A percentile compares a stretch with the other conserved stretches of the same genome.
These are phyloP conservation scores for Exophiala sp. DNA, from an alignment of 2,329 filamentous ascomycete species.

Conservation along the genomic window DNA sequence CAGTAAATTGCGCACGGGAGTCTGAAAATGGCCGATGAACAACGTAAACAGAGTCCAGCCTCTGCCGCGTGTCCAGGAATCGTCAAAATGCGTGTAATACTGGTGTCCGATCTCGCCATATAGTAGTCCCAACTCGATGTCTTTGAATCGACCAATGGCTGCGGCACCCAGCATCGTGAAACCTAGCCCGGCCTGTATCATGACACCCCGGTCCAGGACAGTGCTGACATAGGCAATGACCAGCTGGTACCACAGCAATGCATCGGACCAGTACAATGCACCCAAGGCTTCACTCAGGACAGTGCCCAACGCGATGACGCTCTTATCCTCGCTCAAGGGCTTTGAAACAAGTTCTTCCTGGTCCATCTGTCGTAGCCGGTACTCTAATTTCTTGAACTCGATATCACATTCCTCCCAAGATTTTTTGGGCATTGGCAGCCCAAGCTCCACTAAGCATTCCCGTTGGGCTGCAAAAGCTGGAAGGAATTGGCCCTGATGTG, in stretches of 20 bases:
- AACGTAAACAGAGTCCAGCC: conserved; percentile 56
- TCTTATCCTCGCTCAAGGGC: conserved; percentile 42
- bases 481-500: conserved; percentile 67
- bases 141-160: conserved; percentile 55
- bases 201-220: conserved; percentile 53
- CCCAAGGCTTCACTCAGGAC: conserved; percentile 58
- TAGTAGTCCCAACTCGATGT: conserved; percentile 52
- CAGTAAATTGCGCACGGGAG: conserved; percentile 51
- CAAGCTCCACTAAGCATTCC: conserved; percentile 67
- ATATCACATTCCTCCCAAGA: conserved; percentile 75
- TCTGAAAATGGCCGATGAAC: conserved; percentile 60
- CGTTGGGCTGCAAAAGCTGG: conserved; percentile 68
- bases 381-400: conserved; percentile 64
- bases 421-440: conserved; percentile 61
- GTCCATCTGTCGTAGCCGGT: conserved; percentile 59
- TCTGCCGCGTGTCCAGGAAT: conserved; percentile 54
- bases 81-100: conserved; percentile 51
- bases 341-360: conserved; percentile 38
- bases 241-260: conserved; percentile 57
- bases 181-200: conserved; percentile 56
- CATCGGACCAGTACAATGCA: conserved; percentile 59
- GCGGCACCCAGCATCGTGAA: conserved; percentile 58
- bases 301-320: conserved; percentile 47
- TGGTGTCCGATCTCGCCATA: conserved; percentile 53
- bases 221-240: conserved; percentile 56